Conservation (phyloP, 2,329 filamentous ascomycete genomes). For the Nigrospora osmanthi region DNA sequence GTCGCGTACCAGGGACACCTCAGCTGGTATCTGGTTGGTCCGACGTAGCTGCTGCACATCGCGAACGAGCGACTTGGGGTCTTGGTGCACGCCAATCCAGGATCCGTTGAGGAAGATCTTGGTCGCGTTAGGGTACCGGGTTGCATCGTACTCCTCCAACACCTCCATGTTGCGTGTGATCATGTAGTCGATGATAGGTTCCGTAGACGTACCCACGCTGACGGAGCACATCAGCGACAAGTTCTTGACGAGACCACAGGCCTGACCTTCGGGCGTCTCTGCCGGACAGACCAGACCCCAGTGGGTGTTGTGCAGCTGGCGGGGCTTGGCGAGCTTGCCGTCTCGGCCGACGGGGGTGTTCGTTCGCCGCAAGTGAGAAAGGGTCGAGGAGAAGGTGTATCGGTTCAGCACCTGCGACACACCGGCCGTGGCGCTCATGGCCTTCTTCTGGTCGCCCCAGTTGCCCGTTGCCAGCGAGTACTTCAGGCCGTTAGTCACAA, state of each 20-base stretch:
- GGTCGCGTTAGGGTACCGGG: constrained; percentile 81
- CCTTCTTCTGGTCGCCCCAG: constrained; percentile 99
- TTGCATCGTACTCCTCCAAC: constrained; percentile 86
- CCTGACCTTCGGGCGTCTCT: constrained; percentile 96
- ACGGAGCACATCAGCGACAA: constrained; percentile 97
- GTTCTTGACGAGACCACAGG: constrained; percentile 97
- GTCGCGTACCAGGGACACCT: constrained; percentile 91
- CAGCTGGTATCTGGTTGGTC: constrained; percentile 76
- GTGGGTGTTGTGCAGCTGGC: constrained; percentile 96
- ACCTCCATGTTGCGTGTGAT: constrained; percentile 93
- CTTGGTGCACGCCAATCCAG: constrained; percentile 92
- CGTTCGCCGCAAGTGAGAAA: constrained; percentile 93
- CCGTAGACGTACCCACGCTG: constrained; percentile 85
- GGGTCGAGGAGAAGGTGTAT: constrained; percentile 92
- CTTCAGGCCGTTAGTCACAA: constrained; percentile 87
- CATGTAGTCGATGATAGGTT: constrained; percentile 93
- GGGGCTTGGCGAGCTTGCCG: constrained; percentile 95
- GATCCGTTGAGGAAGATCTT: constrained; percentile 98
- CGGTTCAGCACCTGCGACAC: constrained; percentile 97
- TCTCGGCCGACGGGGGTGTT: constrained; percentile 97
- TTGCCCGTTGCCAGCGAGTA: constrained; percentile 97
- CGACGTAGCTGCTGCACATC: constrained; percentile 72
- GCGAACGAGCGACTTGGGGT: constrained; percentile 76
- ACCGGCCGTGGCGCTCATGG: constrained; percentile 87
- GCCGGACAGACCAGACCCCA: constrained; percentile 97